phyloP scores from a whole-genome alignment of 1,139 yeast species.

The Nakaseomyces sp. region DNA sequence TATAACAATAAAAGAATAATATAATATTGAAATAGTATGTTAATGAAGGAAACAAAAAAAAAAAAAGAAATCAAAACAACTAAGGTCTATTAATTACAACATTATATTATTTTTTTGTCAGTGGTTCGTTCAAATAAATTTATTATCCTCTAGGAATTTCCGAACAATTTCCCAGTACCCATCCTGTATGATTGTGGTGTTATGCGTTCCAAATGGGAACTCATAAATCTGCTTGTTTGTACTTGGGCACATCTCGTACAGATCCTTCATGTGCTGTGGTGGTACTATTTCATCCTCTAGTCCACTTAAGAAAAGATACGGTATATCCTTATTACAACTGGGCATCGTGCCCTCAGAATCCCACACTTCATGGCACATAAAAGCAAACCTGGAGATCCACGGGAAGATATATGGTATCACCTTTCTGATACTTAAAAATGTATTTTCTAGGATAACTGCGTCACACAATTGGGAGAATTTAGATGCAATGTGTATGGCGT shows the following conservation, averaged over 20 bases:
- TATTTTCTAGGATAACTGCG: constrained; percentile 75
- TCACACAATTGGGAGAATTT: constrained; percentile 40
- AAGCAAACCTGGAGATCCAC: constrained; percentile 45
- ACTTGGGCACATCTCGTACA: constrained; percentile 45
- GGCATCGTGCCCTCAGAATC: constrained; percentile 58
- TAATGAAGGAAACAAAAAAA: neutral
- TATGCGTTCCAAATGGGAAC: constrained; percentile 60
- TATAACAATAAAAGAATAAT: neutral
- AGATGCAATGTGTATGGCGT: constrained; percentile 73
- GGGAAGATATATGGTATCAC: constrained; percentile 83
- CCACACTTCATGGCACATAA: constrained; percentile 76
- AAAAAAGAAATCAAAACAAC: neutral
- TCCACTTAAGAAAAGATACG: constrained; percentile 68
- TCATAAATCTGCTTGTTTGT: constrained; percentile 40
- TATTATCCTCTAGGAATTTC: constrained; percentile 39
- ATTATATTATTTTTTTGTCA: too few species aligned
- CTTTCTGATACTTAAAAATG: constrained; percentile 69
- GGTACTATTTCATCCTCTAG: constrained; percentile 84
- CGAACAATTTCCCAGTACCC: constrained; percentile 66
- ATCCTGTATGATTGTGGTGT: constrained; percentile 67
- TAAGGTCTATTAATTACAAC: too few species aligned
- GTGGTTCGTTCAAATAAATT: constrained; percentile 15
- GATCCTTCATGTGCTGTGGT: constrained; percentile 64
- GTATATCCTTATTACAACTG: constrained; percentile 45
- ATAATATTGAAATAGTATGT: too few species aligned